Evolutionary conservation across 2,329 filamentous ascomycete species (phyloP).

Genomic region (Cyphellophora attinorum): DNA sequence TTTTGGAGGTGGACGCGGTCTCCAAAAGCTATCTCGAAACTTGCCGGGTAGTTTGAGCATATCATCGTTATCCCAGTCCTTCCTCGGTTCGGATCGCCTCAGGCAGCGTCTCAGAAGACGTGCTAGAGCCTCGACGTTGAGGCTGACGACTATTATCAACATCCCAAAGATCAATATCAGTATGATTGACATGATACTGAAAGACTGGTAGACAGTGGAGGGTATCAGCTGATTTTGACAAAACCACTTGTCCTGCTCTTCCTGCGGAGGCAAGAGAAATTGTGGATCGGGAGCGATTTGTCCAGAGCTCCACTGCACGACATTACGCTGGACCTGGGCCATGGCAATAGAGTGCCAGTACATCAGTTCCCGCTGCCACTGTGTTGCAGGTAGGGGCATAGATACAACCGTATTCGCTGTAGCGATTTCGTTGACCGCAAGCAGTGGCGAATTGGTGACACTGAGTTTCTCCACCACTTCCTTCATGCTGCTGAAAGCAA

Average conservation of each 20-base stretch:
- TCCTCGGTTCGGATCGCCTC: not conserved
- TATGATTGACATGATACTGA: slow-evolving; percentile 10
- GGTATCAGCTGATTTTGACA: slow-evolving; percentile 10
- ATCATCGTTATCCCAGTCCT: slow-evolving; percentile 9
- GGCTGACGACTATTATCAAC: slow-evolving; percentile 5
- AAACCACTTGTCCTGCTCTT: slow-evolving; percentile 11
- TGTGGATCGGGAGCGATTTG: slow-evolving; percentile 8
- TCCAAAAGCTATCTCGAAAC: not conserved
- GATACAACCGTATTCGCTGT: slow-evolving; percentile 6
- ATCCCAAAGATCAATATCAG: slow-evolving; percentile 11
- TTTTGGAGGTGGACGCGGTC: not conserved
- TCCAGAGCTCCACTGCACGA: slow-evolving; percentile 10
- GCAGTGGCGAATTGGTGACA: slow-evolving; percentile 5
- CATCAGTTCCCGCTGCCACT: slow-evolving; percentile 11
- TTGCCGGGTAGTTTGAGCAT: slow-evolving; percentile 4
- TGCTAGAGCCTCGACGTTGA: slow-evolving; percentile 5
- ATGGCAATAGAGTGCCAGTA: slow-evolving; percentile 14
- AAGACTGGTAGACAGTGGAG: slow-evolving; percentile 11
- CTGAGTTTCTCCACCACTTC: slow-evolving; percentile 4
- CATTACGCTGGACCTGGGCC: slow-evolving; percentile 11
- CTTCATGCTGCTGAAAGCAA: slow-evolving; percentile 3
- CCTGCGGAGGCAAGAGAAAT: slow-evolving; percentile 6
- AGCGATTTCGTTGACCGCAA: slow-evolving; percentile 6
- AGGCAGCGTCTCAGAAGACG: slow-evolving; percentile 2
- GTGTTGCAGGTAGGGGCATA: slow-evolving; percentile 7